Base-by-base conservation (phyloP, 1,284 basidiomycete genomes). In the Cerrena zonata region DNA sequence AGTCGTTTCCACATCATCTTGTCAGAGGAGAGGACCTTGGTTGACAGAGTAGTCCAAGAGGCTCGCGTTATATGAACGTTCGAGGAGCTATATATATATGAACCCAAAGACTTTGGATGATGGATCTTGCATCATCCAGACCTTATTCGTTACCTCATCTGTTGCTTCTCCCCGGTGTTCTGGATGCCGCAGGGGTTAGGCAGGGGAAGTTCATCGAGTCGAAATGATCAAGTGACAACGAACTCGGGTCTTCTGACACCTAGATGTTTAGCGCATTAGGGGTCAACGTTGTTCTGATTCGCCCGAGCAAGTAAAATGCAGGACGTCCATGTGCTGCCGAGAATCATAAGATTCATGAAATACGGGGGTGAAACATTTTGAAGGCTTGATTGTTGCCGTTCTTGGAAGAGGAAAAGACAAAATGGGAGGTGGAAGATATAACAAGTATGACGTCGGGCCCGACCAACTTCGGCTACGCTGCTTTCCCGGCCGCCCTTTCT, bases 21-120 rank as follows among this genome's bases (percentile, higher is more conserved):
- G 26, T 30, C 25, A 40, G 49, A 42, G 19, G 18, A n/a, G n/a
- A 50, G 25, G 34, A n/a, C 47, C 42, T 48, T 50, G 21, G 51
- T 23, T 27, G 10, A n/a, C 23, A 27, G 41, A 25, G 24, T 18
- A 23, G 24, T 7, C 19, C 4, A 23, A 10, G 41, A 25, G 23
- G n/a, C 41, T 15, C n/a, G 15, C 41, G 19, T n/a, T n/a, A n/a
- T n/a, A n/a, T n/a, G n/a, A n/a, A n/a, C n/a, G n/a, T n/a, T n/a
- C n/a, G n/a, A n/a, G n/a, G n/a, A 43, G n/a, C 25, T 43, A 43
- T 43, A 41, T 41, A 21, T 41, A 15, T 13, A 43, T 10, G 41
- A 43, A 4, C 5, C 37, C 5, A 15, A 21, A 39, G n/a, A 21
- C 37, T n/a, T n/a, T n/a, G n/a, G n/a, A n/a, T n/a, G n/a, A n/a